Evolutionary conservation across 2,329 filamentous ascomycete species (phyloP).

Genomic region (Ophiostoma sp.): DNA sequence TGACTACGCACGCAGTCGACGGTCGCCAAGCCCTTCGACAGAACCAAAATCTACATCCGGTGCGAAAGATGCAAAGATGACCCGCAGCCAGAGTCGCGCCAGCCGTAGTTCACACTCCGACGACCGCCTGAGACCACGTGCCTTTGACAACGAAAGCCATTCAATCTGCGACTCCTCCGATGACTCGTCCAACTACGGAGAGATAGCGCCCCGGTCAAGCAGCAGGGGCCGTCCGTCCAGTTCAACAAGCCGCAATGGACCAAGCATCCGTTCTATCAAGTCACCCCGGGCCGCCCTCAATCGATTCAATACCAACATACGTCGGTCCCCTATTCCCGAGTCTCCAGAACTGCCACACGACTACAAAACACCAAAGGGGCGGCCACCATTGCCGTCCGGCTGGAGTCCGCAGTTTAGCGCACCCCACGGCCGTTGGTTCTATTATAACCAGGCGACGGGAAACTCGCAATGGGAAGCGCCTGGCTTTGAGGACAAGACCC

Average conservation of each 20-base stretch:
- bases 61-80: background rate
- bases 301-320: background rate
- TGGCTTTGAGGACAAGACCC: constrained; percentile 24
- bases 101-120: background rate
- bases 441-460: constrained; percentile 50
- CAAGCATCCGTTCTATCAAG: background rate
- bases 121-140: background rate
- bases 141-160: background rate
- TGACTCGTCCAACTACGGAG: background rate
- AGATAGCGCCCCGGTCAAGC: background rate
- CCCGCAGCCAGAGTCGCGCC: background rate
- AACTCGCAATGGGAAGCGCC: constrained; percentile 52
- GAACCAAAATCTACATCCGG: background rate
- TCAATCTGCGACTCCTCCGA: background rate
- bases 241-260: background rate
- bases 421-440: constrained; percentile 50
- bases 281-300: background rate
- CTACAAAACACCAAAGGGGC: constrained; percentile 31
- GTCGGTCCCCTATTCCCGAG: background rate
- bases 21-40: background rate
- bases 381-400: constrained; percentile 46
- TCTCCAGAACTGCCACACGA: background rate
- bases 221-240: background rate
- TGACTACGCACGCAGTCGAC: background rate
- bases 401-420: constrained; percentile 55